phyloP scores from a whole-genome alignment of 805 yeast genomes.

The Candida tammaniensis region DNA sequence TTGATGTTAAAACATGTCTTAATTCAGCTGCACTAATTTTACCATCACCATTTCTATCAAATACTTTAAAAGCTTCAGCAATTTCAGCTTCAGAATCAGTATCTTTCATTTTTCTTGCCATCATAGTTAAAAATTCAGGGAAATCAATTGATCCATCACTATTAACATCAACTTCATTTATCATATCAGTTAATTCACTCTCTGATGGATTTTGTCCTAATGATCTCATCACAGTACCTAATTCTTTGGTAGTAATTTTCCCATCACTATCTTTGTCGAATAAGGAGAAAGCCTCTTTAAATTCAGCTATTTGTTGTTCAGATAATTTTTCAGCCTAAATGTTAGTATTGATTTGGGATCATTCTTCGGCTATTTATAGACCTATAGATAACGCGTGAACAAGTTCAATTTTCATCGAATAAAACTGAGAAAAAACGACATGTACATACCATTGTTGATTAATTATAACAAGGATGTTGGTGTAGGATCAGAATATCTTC shows the following conservation, averaged over 20 bases:
- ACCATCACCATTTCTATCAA: constrained; percentile 96
- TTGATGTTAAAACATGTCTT: constrained; percentile 93
- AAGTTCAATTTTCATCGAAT: no score
- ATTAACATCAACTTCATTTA: constrained; percentile 95
- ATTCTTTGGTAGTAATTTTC: constrained; percentile 89
- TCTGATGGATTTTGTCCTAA: constrained; percentile 97
- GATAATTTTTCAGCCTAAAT: constrained; percentile 80
- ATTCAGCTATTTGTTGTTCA: constrained; percentile 94
- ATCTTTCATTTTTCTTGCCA: constrained; percentile 77
- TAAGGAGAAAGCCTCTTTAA: constrained; percentile 95
- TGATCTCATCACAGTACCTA: constrained; percentile 99
- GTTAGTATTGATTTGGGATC: constrained; percentile 6
- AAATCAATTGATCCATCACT: constrained; percentile 73
- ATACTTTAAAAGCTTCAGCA: constrained; percentile 96
- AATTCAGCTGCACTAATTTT: constrained; percentile 94
- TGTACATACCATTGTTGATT: no score
- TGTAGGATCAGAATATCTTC: no score
- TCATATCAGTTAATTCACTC: constrained; percentile 92
- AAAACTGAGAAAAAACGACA: no score
- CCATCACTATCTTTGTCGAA: constrained; percentile 98
- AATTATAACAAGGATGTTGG: no score
- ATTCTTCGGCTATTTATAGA: no score
- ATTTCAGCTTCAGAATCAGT: constrained; percentile 97
- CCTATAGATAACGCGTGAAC: no score
- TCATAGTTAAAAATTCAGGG: constrained; percentile 47